phyloP scores from a whole-genome alignment of 371 early-diverging fungal genomes.

The Syncephalastrum racemosum region DNA sequence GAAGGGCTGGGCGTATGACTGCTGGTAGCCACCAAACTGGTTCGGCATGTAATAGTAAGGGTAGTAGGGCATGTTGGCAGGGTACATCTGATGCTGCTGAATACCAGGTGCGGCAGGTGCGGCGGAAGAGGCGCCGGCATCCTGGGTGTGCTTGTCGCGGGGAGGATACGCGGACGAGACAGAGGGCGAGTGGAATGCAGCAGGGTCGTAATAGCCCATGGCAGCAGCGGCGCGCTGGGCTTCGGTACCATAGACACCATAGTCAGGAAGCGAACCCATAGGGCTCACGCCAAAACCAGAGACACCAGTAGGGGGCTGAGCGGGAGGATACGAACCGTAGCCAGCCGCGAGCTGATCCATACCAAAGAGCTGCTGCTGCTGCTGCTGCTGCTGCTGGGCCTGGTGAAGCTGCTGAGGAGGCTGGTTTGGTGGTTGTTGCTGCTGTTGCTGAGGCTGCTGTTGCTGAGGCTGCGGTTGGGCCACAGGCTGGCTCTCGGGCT shows the following conservation, averaged over 20 bases:
- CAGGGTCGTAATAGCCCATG: conserved; percentile 62
- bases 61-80: conserved; percentile 59
- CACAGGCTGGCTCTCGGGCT: conserved; percentile 2
- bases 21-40: conserved; percentile 71
- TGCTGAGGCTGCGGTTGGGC: conserved; percentile 12
- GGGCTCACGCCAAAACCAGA: conserved; percentile 74
- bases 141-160: conserved; percentile 28
- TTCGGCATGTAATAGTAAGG: conserved; percentile 77
- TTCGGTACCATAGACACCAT: conserved; percentile 46
- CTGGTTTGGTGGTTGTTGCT: conserved; percentile 13
- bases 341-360: conserved; percentile 61
- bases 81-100: conserved; percentile 37
- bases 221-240: conserved; percentile 52
- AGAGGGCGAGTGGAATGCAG: conserved; percentile 47
- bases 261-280: conserved; percentile 62
- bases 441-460: conserved; percentile 13
- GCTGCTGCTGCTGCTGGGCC: conserved; percentile 25
- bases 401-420: conserved; percentile 8
- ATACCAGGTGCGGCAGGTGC: conserved; percentile 25
- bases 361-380: conserved; percentile 33
- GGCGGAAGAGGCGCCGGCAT: conserved; percentile 23
- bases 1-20: conserved; percentile 81
- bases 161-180: conserved; percentile 39
- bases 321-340: conserved; percentile 57
- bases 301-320: conserved; percentile 52